A percentile compares a stretch with the other conserved stretches of the same genome.
Conservation (phyloP, 1,139 yeast genomes). For the Blastobotrys ciferrii region DNA sequence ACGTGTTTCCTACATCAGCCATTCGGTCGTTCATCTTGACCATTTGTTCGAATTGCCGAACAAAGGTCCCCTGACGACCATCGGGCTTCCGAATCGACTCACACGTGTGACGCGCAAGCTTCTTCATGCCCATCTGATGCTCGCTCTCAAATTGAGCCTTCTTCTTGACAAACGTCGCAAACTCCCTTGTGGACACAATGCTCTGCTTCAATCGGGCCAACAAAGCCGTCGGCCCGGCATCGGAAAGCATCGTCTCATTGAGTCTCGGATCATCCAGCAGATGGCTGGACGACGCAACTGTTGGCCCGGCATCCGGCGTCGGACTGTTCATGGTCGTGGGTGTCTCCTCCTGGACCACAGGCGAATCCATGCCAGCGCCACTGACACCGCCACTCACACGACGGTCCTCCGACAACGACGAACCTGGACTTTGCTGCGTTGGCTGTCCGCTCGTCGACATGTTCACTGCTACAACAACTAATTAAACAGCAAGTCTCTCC, state of each 20-base stretch:
- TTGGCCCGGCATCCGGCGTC: background rate
- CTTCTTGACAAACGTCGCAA: constrained; percentile 72
- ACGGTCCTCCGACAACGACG: background rate
- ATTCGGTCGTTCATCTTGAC: constrained; percentile 76
- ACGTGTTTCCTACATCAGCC: constrained; percentile 69
- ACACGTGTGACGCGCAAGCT: constrained; percentile 57
- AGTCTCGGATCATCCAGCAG: constrained; percentile 50
- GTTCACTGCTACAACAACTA: background rate
- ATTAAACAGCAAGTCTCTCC: no score
- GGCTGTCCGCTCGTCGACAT: background rate
- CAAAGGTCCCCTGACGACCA: constrained; percentile 68
- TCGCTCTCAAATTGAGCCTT: constrained; percentile 79
- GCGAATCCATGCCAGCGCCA: background rate
- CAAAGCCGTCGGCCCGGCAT: constrained; percentile 60
- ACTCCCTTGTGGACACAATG: constrained; percentile 78
- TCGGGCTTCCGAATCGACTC: constrained; percentile 49
- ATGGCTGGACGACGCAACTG: constrained; percentile 13
- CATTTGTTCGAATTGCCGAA: constrained; percentile 61
- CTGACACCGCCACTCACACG: background rate
- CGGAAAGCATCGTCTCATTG: constrained; percentile 52
- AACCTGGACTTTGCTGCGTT: background rate
- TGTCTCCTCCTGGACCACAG: background rate
- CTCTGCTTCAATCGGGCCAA: constrained; percentile 75
- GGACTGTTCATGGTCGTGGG: background rate
- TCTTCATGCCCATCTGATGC: constrained; percentile 68